A percentile compares a stretch with the other conserved stretches of the same genome.
phyloP scores from a whole-genome alignment of 495 filamentous ascomycete species.

The Podospora pseudoanserina region DNA sequence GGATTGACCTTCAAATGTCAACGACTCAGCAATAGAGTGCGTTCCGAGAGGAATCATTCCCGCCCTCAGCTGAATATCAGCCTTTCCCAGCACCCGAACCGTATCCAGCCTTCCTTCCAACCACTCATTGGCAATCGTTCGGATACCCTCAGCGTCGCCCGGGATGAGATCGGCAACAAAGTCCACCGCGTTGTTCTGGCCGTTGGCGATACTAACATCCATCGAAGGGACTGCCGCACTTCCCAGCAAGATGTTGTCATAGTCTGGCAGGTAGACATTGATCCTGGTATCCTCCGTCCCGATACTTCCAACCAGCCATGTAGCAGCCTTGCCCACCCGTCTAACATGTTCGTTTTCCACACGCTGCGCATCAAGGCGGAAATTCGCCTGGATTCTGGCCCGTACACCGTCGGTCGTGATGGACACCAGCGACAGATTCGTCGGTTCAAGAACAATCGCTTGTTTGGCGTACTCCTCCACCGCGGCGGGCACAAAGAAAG shows the following conservation, averaged over 20 bases:
- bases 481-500: constrained; percentile 74
- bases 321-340: constrained; percentile 70
- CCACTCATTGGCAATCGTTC: constrained; percentile 83
- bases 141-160: constrained; percentile 72
- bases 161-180: constrained; percentile 71
- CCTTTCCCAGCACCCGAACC: constrained; percentile 65
- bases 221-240: constrained; percentile 71
- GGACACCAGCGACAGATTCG: constrained; percentile 74
- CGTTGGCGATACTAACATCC: constrained; percentile 69
- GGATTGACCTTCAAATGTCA: constrained; percentile 77
- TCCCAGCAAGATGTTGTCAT: constrained; percentile 71
- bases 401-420: constrained; percentile 73
- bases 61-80: constrained; percentile 66
- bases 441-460: constrained; percentile 75
- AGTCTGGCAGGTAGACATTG: constrained; percentile 78
- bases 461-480: constrained; percentile 82
- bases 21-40: constrained; percentile 64
- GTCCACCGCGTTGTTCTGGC: constrained; percentile 70
- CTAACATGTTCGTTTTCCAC: constrained; percentile 67
- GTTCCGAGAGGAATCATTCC: constrained; percentile 73
- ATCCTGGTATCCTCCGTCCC: constrained; percentile 67
- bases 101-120: constrained; percentile 68
- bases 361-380: constrained; percentile 70
- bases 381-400: constrained; percentile 73
- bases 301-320: constrained; percentile 73